These are phyloP conservation scores for Aspergillus indologenus DNA, from an alignment of 495 filamentous ascomycete genomes.

Conservation along the genomic window DNA sequence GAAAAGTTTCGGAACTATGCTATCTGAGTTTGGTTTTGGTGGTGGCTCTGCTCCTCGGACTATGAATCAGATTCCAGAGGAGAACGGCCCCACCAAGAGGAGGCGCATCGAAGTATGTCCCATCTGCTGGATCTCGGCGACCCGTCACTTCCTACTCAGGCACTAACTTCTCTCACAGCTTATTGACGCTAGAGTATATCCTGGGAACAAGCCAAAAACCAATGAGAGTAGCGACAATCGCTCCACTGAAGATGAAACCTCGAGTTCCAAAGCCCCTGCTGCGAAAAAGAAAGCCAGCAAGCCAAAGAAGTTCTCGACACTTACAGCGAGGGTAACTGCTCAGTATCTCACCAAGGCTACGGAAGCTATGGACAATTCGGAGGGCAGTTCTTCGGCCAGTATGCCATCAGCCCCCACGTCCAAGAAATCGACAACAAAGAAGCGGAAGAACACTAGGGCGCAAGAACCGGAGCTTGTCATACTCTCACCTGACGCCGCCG, in stretches of 20 bases:
- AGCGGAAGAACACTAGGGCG: slow-evolving; percentile 30
- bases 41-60: slow-evolving; percentile 13
- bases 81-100: slow-evolving; percentile 38
- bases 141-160: not conserved
- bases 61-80: slow-evolving; percentile 10
- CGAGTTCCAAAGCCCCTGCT: slow-evolving; percentile 11
- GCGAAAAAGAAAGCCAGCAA: slow-evolving; percentile 49
- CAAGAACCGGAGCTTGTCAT: slow-evolving; percentile 47
- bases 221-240: slow-evolving; percentile 10
- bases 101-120: slow-evolving; percentile 40
- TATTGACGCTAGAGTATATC: slow-evolving; percentile 26
- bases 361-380: slow-evolving; percentile 1
- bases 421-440: slow-evolving; percentile 20
- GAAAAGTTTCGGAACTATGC: slow-evolving; percentile 25
- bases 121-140: not conserved
- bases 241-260: slow-evolving; percentile 14
- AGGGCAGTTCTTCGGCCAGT: slow-evolving; percentile 25
- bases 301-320: slow-evolving; percentile 73
- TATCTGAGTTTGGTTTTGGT: slow-evolving; percentile 37
- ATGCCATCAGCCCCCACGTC: slow-evolving; percentile 10
- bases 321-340: slow-evolving; percentile 80
- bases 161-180: slow-evolving; percentile 20
- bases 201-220: slow-evolving; percentile 13
- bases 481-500: slow-evolving; percentile 70
- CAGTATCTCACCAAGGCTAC: slow-evolving; percentile 50